Base-by-base conservation (phyloP, 495 filamentous ascomycete species). In the Xylaria grammica region DNA sequence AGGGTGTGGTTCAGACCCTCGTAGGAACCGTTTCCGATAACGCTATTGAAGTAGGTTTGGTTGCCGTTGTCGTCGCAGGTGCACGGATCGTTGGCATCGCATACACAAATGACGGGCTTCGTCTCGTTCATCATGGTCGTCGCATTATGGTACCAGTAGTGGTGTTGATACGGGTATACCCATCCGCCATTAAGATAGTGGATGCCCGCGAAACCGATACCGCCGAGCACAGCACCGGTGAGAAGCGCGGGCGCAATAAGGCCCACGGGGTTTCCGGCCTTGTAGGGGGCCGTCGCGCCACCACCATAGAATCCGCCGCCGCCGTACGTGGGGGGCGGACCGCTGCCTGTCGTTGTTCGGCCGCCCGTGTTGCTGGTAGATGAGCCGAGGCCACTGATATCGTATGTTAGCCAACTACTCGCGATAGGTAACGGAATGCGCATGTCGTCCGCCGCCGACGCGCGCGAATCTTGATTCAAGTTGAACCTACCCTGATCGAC, bases 271-370 rank as follows among this genome's bases (percentile, higher is more conserved):
- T 7, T 42, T 19, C 94, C 93, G 3, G 93, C 56, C 11, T 63
- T 61, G 77, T 94, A 97, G 4, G 95, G 91, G 5, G 79, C 75
- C 11, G 73, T 65, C 0, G 91, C 85, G 40, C 95, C 95, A 36
- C 95, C 94, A 44, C 88, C 86, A 66, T 96, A 97, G 75, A 87
- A 96, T 34, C 71, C 69, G 9, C 90, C 89, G 8, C 89, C 86
- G 34, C 90, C 89, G 70, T 87, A 91, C 2, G 71, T 67, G 0
- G 88, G 86, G 10, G 74, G 66, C 13, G 83, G 74, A 3, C 90
- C 90, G n/a, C 85, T 90, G 44, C 92, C 91, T 36, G 77, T 78
- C 13, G 70, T 83, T n/a, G 89, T 89, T 19, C 78, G 66, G 38
- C 92, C 92, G 60, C 92, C 93, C 34, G 74, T 48, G 60, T 84